Evolutionary conservation across 805 yeast species (phyloP), one percentile per base, ranked within the genome.

Genomic region (Kregervanrija delftensis): DNA sequence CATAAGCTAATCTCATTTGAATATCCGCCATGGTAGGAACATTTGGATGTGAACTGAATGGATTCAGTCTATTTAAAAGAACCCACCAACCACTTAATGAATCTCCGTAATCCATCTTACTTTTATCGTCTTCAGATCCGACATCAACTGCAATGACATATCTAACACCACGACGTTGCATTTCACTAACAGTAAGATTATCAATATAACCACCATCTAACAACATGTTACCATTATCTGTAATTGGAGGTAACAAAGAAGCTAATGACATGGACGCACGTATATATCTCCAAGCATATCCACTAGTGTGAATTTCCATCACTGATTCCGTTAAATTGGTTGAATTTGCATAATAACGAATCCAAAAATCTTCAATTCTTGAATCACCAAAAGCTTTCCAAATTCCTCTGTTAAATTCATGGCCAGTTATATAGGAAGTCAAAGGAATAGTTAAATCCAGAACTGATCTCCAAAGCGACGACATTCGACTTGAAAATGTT

Each of bases 211-310:
- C 99, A 37, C 99, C 99, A 64, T 91, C 99, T 37, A 93, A 66
- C 30, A 93, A 66, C 98, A 91, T 91, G 35, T 85, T 79, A 0
- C 99, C 99, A 44, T 86, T 81, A 56, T 81, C 93, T 3, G 93
- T 83, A 17, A 93, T 69, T 1, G 91, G 91, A 3, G 99, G 99
- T 17, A 91, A 67, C 34, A 93, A 69, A 0, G 98, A 97, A 1
- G 98, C 98, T 41, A 91, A 70, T 0, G 96, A 84, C 99, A 91
- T 91, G 0, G 96, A 87, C 0, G 99, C 99, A 41, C 99, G 71
- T 39, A 91, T 84, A 54, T 85, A 93, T 50, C 97, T 70, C 99
- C 99, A 91, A 11, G 96, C 90, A 58, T 86, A 87, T 2, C 99
- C 99, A 33, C 83, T 74, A 5, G 87, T 79, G 59, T 91, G 99